Evolutionary conservation across 768 basidiomycete species (phyloP).

Genomic region (Tylopilus rubrobrunneus): DNA sequence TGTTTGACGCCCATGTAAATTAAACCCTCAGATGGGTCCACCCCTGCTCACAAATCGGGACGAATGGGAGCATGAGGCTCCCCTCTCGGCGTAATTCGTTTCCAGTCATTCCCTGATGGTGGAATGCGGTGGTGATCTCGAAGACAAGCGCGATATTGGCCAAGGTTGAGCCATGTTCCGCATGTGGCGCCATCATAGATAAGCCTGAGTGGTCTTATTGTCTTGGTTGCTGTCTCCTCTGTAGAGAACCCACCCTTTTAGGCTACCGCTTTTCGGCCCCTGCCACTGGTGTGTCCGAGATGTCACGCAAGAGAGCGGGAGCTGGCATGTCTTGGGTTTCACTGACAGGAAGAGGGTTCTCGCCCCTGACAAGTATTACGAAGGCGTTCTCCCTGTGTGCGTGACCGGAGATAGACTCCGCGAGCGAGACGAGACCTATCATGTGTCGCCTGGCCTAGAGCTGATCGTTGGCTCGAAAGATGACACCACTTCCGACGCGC

Average conservation of each 20-base stretch:
- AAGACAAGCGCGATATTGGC: slow-evolving; percentile 1
- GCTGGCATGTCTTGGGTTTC: neutral
- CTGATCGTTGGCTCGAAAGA: neutral
- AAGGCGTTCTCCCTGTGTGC: neutral
- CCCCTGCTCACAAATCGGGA: neutral
- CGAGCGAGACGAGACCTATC: neutral
- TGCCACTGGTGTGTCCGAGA: neutral
- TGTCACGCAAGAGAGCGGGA: neutral
- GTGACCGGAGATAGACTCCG: neutral
- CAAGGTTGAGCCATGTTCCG: neutral
- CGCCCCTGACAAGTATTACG: neutral
- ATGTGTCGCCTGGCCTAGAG: neutral
- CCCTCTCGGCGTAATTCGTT: slow-evolving; percentile 8
- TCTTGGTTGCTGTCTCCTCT: neutral
- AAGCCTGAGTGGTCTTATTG: slow-evolving; percentile 2
- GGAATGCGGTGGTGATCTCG: slow-evolving; percentile 20
- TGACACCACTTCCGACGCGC: neutral
- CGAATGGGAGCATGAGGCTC: slow-evolving; percentile 14
- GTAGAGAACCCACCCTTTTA: neutral
- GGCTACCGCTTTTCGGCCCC: neutral
- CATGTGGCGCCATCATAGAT: slow-evolving; percentile 13
- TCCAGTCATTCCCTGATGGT: slow-evolving; percentile 5
- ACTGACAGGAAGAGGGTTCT: neutral
- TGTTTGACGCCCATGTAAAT: neutral
- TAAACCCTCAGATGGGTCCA: neutral